phyloP scores from a whole-genome alignment of 331 rosid species.

The Acacia concinna region DNA sequence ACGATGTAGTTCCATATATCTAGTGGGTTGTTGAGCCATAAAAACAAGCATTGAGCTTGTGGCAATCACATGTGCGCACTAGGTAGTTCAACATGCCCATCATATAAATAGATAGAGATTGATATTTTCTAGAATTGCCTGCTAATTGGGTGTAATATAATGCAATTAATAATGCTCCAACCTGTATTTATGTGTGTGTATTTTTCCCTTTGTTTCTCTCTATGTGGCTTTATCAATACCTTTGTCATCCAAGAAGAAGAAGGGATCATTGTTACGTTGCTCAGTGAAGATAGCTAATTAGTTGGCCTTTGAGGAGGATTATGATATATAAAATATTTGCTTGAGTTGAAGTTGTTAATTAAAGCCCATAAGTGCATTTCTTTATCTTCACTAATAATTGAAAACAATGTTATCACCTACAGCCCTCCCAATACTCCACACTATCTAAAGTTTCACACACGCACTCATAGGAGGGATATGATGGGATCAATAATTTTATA shows the following conservation, averaged over 20 bases:
- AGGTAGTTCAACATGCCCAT: background rate
- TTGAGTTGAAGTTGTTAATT: background rate
- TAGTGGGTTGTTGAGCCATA: background rate
- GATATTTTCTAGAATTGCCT: background rate
- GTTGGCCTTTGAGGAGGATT: background rate
- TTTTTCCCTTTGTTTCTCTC: background rate
- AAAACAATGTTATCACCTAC: constrained; percentile 8
- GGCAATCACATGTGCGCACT: background rate
- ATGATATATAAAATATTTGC: background rate
- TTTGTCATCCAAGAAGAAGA: background rate
- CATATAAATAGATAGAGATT: background rate
- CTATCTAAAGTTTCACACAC: background rate
- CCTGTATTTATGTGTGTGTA: too few species aligned
- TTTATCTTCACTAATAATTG: constrained; percentile 18
- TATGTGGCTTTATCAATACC: background rate
- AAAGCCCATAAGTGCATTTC: background rate
- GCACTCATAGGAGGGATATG: background rate
- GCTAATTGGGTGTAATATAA: background rate
- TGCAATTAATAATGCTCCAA: background rate
- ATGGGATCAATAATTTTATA: background rate
- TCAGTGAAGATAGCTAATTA: background rate
- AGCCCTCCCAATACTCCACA: too few species aligned
- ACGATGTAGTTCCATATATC: background rate
- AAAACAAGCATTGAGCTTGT: background rate
- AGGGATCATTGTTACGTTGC: background rate